Evolutionary conservation across 2,329 filamentous ascomycete genomes (phyloP).

Genomic region (Ceratocystis destructans): DNA sequence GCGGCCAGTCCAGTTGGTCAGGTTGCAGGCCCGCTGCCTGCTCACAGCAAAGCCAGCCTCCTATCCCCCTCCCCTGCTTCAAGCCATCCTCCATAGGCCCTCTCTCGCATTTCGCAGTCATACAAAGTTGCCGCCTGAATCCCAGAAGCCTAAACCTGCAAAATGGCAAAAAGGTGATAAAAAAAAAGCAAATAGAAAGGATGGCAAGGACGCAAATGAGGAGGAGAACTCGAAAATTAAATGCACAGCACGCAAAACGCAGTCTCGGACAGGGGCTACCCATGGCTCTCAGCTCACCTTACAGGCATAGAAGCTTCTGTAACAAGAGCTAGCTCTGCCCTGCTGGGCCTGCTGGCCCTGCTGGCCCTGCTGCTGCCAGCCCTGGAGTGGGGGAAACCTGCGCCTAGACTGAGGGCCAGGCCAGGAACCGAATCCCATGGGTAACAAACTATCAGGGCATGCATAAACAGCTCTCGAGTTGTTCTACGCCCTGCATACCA

Average conservation of each 20-base stretch:
- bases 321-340: background rate
- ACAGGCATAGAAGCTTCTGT: conserved; percentile 2
- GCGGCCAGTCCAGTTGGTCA: background rate
- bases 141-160: background rate
- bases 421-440: conserved; percentile 3
- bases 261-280: background rate
- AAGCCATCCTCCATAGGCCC: background rate
- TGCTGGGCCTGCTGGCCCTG: background rate
- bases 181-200: background rate
- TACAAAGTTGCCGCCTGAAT: background rate
- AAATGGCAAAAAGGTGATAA: background rate
- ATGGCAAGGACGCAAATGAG: background rate
- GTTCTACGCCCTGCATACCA: conserved; percentile 3
- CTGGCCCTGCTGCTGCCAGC: too few species aligned
- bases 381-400: background rate
- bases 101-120: background rate
- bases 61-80: background rate
- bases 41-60: background rate
- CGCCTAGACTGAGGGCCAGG: background rate
- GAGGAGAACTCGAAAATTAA: background rate
- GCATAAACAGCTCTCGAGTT: conserved; percentile 4
- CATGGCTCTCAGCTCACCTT: background rate
- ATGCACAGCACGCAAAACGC: background rate
- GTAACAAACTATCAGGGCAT: conserved; percentile 2
- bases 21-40: background rate